Evolutionary conservation across 2,329 filamentous ascomycete genomes (phyloP).

Genomic region (Exophiala spinifera): DNA sequence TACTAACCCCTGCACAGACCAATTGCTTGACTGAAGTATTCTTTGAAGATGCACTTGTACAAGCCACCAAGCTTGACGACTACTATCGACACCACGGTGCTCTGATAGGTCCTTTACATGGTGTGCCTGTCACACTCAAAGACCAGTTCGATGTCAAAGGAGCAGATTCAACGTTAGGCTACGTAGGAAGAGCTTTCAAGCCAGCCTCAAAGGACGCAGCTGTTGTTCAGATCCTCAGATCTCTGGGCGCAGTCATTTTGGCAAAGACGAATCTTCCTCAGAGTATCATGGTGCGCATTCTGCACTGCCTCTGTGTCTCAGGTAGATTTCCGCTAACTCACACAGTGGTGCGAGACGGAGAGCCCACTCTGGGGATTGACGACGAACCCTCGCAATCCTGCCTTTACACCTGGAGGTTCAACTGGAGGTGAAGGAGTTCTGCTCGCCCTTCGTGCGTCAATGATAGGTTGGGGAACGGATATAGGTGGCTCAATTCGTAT

Average conservation of each 20-base stretch:
- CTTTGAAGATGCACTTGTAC: conserved; percentile 35
- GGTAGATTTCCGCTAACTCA: conserved; percentile 42
- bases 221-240: conserved; percentile 49
- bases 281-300: conserved; percentile 49
- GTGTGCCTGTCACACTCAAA: conserved; percentile 56
- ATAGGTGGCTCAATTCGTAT: conserved; percentile 53
- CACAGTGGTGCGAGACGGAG: conserved; percentile 54
- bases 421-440: conserved; percentile 46
- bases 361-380: conserved; percentile 54
- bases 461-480: conserved; percentile 52
- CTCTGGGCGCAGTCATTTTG: conserved; percentile 52
- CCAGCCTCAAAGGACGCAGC: conserved; percentile 51
- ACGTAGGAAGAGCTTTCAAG: conserved; percentile 34
- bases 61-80: conserved; percentile 35
- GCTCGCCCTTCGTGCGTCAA: conserved; percentile 41
- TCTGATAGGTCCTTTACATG: conserved; percentile 51
- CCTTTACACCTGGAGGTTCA: conserved; percentile 49
- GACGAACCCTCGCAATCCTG: conserved; percentile 43
- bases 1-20: conserved; percentile 29
- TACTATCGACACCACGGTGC: conserved; percentile 37
- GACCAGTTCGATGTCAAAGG: conserved; percentile 62
- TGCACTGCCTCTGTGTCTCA: conserved; percentile 41
- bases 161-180: conserved; percentile 57
- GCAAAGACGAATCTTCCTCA: conserved; percentile 53
- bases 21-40: conserved; percentile 41